Base-by-base conservation (phyloP, 164 flowering plant genomes). In the Liquidambar formosana region DNA sequence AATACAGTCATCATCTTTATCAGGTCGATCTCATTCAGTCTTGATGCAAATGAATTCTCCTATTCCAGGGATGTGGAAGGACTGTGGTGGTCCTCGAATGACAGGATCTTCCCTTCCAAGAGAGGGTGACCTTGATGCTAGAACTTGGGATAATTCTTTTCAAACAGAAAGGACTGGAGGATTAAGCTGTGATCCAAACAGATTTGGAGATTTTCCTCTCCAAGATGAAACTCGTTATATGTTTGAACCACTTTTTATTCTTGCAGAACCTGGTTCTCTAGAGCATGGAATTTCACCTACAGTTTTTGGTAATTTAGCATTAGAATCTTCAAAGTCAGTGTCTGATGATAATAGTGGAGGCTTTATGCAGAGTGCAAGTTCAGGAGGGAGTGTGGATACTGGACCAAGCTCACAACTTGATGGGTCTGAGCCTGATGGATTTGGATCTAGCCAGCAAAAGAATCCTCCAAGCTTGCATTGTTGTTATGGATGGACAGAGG, bases 401-500 rank as follows among this genome's bases (percentile, higher is more conserved):
- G 90, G 87, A 63, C 75, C 82, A n/a, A 72, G 76, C 74, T 79
- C 97, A 53, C 87, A 87, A 51, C 76, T 74, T 58, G 96, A 89
- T 64, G 86, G 85, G 43, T 65, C 88, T 56, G 94, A 87, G 47
- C 53, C 79, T 53, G 97, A 92, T 71, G 77, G 82, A 38, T 77
- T 67, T 75, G 88, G 82, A 57, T 79, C 84, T 52, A 73, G 82
- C 45, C 60, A 75, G 73, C 90, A 80, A 44, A 89, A 84, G 77
- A 33, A 65, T 51, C 72, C 69, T 19, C 86, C 96, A 54, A 91
- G 94, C 77, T 83, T 96, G 57, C 99, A 96, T 71, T 96, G 99
- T 73, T 96, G 97, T 75, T 96, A 96, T 78, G 99, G 96, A 28
- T 96, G 99, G 99, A 96, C 99, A 43, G 99, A 96, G 80, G 99